A percentile compares a stretch with the other conserved stretches of the same genome.
phyloP scores from a whole-genome alignment of 148 eudicot species.

The Camellia japonica region DNA sequence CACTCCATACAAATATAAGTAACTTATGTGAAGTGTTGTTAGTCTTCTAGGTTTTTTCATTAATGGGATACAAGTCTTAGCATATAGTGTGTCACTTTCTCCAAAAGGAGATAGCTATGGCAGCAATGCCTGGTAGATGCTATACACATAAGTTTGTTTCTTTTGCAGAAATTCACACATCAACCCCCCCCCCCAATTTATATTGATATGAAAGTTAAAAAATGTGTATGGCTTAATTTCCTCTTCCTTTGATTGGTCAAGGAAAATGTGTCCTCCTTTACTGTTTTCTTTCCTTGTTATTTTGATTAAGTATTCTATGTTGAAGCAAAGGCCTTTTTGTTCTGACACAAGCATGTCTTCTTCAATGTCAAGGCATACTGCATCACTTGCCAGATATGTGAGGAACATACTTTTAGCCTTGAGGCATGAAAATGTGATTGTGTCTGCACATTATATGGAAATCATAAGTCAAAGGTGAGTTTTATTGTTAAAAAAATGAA shows the following conservation, averaged over 20 bases:
- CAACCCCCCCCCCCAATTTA: neutral
- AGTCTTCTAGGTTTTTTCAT: neutral
- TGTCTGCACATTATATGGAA: conserved; percentile 70
- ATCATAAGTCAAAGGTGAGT: conserved; percentile 51
- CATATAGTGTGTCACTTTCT: neutral
- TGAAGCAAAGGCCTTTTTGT: conserved; percentile 1
- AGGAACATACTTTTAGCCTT: conserved; percentile 53
- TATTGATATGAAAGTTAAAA: neutral
- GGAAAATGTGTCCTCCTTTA: neutral
- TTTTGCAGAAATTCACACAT: neutral
- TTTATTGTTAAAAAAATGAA: neutral
- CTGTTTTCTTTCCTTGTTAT: neutral
- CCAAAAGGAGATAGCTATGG: neutral
- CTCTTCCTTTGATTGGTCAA: neutral
- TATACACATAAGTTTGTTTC: neutral
- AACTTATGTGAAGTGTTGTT: neutral
- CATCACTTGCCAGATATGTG: conserved; percentile 67
- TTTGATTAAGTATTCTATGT: neutral
- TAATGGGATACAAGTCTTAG: neutral
- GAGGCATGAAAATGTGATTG: conserved; percentile 63
- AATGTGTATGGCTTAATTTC: neutral
- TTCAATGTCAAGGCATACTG: conserved; percentile 58
- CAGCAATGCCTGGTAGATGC: neutral
- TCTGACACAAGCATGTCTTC: conserved; percentile 22
- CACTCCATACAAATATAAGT: neutral